Base-by-base conservation (phyloP, 2,329 filamentous ascomycete genomes). In the Aspergillus candidus region DNA sequence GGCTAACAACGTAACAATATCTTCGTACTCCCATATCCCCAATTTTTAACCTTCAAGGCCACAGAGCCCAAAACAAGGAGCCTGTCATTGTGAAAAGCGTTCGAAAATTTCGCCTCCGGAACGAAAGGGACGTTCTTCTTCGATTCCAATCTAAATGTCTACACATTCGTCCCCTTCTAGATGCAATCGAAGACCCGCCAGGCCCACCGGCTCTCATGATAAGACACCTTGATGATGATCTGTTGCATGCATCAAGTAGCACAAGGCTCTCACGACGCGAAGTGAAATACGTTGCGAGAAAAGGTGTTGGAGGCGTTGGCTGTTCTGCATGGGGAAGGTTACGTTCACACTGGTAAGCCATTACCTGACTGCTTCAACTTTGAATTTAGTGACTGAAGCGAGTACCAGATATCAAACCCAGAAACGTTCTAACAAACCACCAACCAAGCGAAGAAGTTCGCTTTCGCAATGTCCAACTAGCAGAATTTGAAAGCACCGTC, bases 221-320 rank as follows among this genome's bases (percentile, higher is more conserved):
- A 32, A 45, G 39, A 47, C 43, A 58, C 37, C 50, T 59, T 3
- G 53, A 61, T 39, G 55, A 59, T 35, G 48, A 59, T 32, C 41
- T 55, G 22, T 35, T 53, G 11, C 36, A 51, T 32, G 53, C 55
- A 29, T 57, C 52, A 3, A 47, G 40, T 8, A 47, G 22, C 2
- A 34, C 47, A 31, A 36, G 42, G 4, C 53, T 59, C 30, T 54
- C 49, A 14, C 38, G 35, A 11, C 34, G 14, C 6, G 56, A 60
- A 35, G 43, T 59, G 27, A 56, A 48, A 44, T 52, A 47, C 38
- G 37, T 53, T 30, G 44, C 47, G 4, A 46, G n/a, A 33, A 41
- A 43, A 40, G 11, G 38, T 56, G 5, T 36, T 57, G 12, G 36
- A 52, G 32, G 52, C 45, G 15, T 39, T 56, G 4, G 37, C 34